Percentiles rank a stretch among this genome's conserved stretches.
These are phyloP conservation scores for Dentipellis sp. DNA, from an alignment of 768 basidiomycete genomes.

Conservation along the genomic window DNA sequence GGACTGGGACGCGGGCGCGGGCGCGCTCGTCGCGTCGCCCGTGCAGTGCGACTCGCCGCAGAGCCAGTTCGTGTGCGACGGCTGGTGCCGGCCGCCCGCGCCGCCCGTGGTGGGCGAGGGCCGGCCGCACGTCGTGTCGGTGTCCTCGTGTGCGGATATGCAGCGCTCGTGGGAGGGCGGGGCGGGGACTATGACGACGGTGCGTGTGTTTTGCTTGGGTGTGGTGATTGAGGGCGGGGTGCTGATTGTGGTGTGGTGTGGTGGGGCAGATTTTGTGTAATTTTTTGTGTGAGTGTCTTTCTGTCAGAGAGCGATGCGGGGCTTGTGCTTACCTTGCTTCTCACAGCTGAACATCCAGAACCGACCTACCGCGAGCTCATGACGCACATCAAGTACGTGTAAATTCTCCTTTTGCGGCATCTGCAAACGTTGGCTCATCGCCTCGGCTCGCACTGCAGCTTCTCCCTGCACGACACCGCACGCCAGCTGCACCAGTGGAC, in stretches of 20 bases:
- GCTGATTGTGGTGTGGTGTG: neutral
- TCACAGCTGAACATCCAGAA: conserved; percentile 2
- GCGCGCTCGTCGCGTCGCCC: neutral
- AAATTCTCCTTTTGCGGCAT: neutral
- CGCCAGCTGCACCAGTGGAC: conserved; percentile 9
- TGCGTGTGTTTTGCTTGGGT: neutral
- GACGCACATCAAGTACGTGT: conserved; percentile 12
- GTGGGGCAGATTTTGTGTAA: neutral
- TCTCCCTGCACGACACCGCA: conserved; percentile 2
- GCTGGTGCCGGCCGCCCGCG: conserved; percentile 14
- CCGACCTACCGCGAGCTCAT: conserved; percentile 14
- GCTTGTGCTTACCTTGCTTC: too few species aligned
- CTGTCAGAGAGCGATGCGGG: too few species aligned
- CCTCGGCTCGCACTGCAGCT: conserved; percentile 1
- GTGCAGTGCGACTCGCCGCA: conserved; percentile 14
- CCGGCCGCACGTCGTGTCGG: conserved; percentile 10
- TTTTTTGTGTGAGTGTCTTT: conserved; percentile 2
- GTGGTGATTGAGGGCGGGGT: neutral
- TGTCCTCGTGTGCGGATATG: conserved; percentile 17
- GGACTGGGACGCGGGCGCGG: neutral
- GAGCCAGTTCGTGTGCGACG: conserved; percentile 11
- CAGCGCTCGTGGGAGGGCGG: conserved; percentile 16
- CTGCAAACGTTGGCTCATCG: neutral
- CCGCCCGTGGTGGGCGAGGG: neutral
- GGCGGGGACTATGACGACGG: conserved; percentile 14